Percentiles rank a stretch among this genome's conserved stretches.
Conservation (phyloP, 1,284 basidiomycete species). For the Wallemia hederae region DNA sequence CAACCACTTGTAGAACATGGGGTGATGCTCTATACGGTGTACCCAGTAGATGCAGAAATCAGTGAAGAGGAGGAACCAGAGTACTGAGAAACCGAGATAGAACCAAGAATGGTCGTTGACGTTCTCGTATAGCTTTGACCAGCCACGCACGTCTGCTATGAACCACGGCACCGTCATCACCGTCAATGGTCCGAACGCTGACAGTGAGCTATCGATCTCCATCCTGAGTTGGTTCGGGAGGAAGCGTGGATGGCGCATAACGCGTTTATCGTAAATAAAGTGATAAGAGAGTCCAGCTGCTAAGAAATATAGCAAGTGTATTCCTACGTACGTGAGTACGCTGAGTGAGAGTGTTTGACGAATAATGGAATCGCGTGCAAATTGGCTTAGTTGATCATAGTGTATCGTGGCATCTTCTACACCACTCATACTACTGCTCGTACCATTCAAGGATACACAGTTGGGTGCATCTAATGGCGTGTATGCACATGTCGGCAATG, state of each 20-base stretch:
- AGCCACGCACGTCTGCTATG: constrained; percentile 64
- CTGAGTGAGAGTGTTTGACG: constrained; percentile 51
- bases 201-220: constrained; percentile 50
- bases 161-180: constrained; percentile 79
- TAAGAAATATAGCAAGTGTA: constrained; percentile 52
- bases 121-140: constrained; percentile 47
- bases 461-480: constrained; percentile 23
- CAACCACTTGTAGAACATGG: constrained; percentile 56
- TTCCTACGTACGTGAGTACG: constrained; percentile 47
- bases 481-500: constrained; percentile 7
- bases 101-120: constrained; percentile 33
- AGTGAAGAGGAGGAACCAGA: constrained; percentile 60
- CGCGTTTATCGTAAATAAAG: constrained; percentile 77
- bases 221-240: constrained; percentile 36
- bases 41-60: constrained; percentile 83
- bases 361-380: constrained; percentile 33
- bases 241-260: constrained; percentile 86
- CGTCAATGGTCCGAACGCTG: constrained; percentile 51
- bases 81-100: constrained; percentile 13
- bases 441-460: constrained; percentile 15
- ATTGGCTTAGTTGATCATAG: constrained; percentile 7
- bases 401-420: constrained; percentile 11
- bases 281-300: constrained; percentile 59
- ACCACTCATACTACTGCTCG: too few species aligned
- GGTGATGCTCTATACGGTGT: constrained; percentile 70